Conservation (phyloP, 495 filamentous ascomycete species). For the Annulohypoxylon stygium region DNA sequence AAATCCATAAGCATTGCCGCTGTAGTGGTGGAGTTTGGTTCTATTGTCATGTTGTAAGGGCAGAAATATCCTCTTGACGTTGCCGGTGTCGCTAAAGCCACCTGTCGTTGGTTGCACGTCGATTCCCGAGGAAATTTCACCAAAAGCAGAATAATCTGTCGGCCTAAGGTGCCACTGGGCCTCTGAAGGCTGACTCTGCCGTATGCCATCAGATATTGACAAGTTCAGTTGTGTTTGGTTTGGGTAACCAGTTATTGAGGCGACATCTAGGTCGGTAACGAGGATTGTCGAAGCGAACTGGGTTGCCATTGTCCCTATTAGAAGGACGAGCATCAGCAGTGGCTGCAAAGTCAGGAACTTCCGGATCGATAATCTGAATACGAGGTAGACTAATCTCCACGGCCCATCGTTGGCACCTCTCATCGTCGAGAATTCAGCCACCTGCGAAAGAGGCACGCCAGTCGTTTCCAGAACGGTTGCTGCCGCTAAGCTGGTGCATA, state of each 20-base stretch:
- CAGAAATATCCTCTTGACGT: background rate
- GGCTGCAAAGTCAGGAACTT: slow-evolving; percentile 1
- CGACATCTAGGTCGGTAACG: background rate
- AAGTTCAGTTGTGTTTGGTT: background rate
- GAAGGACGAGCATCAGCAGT: background rate
- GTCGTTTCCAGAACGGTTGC: slow-evolving; percentile 39
- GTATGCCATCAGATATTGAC: background rate
- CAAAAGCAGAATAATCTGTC: background rate
- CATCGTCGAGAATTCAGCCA: slow-evolving; percentile 41
- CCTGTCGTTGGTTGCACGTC: background rate
- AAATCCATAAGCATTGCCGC: background rate
- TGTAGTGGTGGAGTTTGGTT: background rate
- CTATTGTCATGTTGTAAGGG: background rate
- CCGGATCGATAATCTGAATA: slow-evolving; percentile 18
- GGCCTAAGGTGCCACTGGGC: background rate
- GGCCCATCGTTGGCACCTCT: slow-evolving; percentile 38
- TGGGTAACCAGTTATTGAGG: background rate
- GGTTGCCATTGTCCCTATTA: background rate
- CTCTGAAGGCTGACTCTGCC: background rate
- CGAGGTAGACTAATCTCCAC: slow-evolving; percentile 29
- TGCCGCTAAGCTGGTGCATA: slow-evolving; percentile 37
- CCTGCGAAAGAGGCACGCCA: slow-evolving; percentile 39
- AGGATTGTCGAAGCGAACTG: background rate
- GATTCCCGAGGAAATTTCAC: background rate
- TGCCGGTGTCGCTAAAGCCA: background rate